Evolutionary conservation across 495 filamentous ascomycete species (phyloP), one percentile per base, ranked within the genome.

Genomic region (Aspergillus bertholletiae): DNA sequence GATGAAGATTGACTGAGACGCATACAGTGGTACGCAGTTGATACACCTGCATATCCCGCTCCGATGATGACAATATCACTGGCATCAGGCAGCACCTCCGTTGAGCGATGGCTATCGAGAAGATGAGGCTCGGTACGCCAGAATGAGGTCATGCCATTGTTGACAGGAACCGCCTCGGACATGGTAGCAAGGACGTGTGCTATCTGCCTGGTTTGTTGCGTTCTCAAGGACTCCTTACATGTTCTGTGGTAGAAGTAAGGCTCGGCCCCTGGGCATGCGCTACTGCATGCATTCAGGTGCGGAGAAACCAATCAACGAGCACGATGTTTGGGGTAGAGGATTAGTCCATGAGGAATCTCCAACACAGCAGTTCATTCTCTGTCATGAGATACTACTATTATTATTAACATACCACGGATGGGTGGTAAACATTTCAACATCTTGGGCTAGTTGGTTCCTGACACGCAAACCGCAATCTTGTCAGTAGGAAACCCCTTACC

Each of bases 21-120:
- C 22, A 75, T 59, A 17, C 92, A 72, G 56, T 85, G 84, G 45
- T 83, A 74, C 3, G 86, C 87, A 1, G 83, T 81, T 43, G 84
- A 84, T 2, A 82, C 75, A 0, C 88, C 88, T 8, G 87, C 86
- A 49, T 90, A 87, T 1, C 88, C 88, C 50, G 80, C 84, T 26
- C 88, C 88, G 7, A 92, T 74, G 6, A 93, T 80, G 3, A 89
- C 79, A 51, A 92, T 83, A 44, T 89, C 86, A 7, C 74, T 73
- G 24, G 70, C 54, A n/a, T 66, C 51, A 0, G 91, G 89, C 7
- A 94, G 69, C 5, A 78, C 71, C 11, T 74, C 59, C 0, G 86
- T 93, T 2, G 87, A 85, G 2, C 82, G 77, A 66, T 91, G 84
- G 18, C 82, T 83, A 28, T 71, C 68, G 21, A 73, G 47, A 8